Evolutionary conservation across 1,284 basidiomycete genomes (phyloP), one percentile per base, ranked within the genome.

Genomic region (Polyporus tsugae): DNA sequence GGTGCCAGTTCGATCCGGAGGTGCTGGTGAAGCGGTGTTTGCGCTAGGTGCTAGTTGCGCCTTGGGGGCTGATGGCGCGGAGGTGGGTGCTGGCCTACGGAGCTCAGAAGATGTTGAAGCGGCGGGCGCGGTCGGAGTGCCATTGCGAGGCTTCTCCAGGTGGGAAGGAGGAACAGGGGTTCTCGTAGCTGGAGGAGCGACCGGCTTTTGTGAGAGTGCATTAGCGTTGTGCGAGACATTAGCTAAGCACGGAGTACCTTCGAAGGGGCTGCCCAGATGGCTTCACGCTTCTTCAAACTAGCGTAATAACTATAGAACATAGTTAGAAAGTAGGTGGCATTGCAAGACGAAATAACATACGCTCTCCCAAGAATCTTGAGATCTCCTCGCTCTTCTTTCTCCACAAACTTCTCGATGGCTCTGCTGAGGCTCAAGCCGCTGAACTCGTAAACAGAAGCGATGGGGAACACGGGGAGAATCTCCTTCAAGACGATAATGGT

Each of bases 401-500:
- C 89, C 15, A 94, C 76, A 67, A 95, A 86, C 33, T 86, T 84
- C 73, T 92, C 88, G 70, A 97, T 87, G 2, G 88, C 87, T 25
- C 79, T 81, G 72, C 91, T 86, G 60, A 98, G 84, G 25, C 80
- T 82, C 9, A 84, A 78, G 15, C 92, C 92, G 41, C 84, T 81
- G 63, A 85, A 84, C 52, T 81, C 80, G 19, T 79, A 77, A 49
- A 92, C 86, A 22, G 87, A 81, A 58, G 90, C 87, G 39, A 94
- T 77, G 19, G 97, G 97, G 81, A 96, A 97, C 60, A 93, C 91
- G 2, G 94, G 91, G 57, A 97, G 86, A 41, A 98, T 89, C 78
- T 97, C 94, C 75, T 96, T 95, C 67, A 97, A 84, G 33, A 98
- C 91, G 58, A 96, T 88, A 77, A 98, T 93, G 13, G 94, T 89